Evolutionary conservation across 768 basidiomycete species (phyloP), one percentile per base, ranked within the genome.

Genomic region (Xerocomellus chrysenteron): DNA sequence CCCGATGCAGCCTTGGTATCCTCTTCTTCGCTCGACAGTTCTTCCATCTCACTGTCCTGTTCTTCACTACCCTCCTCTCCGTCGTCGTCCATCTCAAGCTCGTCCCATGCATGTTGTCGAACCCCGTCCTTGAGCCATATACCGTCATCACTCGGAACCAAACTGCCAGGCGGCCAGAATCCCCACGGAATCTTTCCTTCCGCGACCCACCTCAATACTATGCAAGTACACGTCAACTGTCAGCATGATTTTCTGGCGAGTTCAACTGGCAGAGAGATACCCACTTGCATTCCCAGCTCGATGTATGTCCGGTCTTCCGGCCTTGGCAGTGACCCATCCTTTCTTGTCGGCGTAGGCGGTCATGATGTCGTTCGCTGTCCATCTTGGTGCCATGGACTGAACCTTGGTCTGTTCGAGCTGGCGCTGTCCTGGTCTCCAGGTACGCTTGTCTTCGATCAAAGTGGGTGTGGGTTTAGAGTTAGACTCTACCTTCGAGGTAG

Each of bases 301-400:
- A 66, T 92, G 87, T 24, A 90, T 75, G 73, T 98, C 95, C 3
- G 94, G 88, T 58, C 95, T 73, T 2, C 93, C 94, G 6, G 91
- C 91, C 71, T 94, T 90, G 11, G 95, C 94, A 33, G 95, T 98
- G 41, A 94, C 72, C 86, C 88, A 93, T 19, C 90, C 88, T 68
- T 88, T 91, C 55, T 79, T 76, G 48, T 81, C 69, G 2, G 95
- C 93, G 69, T 88, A 90, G 3, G 87, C 85, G 5, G 80, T 84
- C 57, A 97, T 79, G 47, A 98, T 79, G 62, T 92, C 90, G 76
- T 89, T 91, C 5, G 94, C 87, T 1, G 92, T 94, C 95, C 94
- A 97, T 28, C 59, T 49, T 4, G 59, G 42, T 21, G 55, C 57
- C 28, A 64, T 68, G 26, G 51, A 10, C 36, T 36, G 41, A 19